These are phyloP conservation scores for Peniophora sp. DNA, from an alignment of 1,284 basidiomycete genomes.

Conservation along the genomic window DNA sequence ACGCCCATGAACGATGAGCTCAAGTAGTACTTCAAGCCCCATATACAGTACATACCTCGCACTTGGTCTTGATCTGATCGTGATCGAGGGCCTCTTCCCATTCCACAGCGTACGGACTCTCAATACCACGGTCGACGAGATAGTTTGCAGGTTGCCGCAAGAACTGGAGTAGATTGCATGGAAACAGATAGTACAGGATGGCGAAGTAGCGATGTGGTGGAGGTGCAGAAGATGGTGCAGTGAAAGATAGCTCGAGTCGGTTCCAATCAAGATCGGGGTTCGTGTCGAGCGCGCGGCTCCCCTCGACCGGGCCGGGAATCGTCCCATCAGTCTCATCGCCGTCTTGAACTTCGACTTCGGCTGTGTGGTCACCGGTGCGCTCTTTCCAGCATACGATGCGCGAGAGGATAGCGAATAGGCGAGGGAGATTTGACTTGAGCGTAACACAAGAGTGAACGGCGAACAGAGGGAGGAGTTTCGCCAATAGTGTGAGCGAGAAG, in stretches of 20 bases:
- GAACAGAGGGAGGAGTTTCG: slow-evolving; percentile 66
- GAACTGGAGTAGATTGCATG: slow-evolving; percentile 75
- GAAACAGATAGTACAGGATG: slow-evolving; percentile 81
- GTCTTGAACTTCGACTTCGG: slow-evolving; percentile 12
- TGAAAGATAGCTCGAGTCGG: slow-evolving; percentile 50
- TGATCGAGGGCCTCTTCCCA: slow-evolving; percentile 69
- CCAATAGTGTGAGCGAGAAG: slow-evolving; percentile 51
- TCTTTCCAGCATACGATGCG: slow-evolving; percentile 67
- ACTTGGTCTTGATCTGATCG: slow-evolving; percentile 59
- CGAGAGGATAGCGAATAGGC: slow-evolving; percentile 56
- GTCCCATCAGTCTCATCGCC: slow-evolving; percentile 15
- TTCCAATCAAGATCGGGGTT: slow-evolving; percentile 56
- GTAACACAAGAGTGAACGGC: slow-evolving; percentile 51
- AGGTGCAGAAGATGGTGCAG: slow-evolving; percentile 42
- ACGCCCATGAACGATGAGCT: slow-evolving; percentile 2
- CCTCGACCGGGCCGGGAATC: slow-evolving; percentile 23
- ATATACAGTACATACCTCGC: slow-evolving; percentile 38
- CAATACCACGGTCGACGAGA: slow-evolving; percentile 38
- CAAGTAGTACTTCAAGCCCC: not conserved
- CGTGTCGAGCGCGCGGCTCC: slow-evolving; percentile 29
- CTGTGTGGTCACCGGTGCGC: slow-evolving; percentile 22
- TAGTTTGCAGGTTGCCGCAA: slow-evolving; percentile 60
- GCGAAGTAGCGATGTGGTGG: slow-evolving; percentile 63
- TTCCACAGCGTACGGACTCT: slow-evolving; percentile 48
- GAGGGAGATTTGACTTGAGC: slow-evolving; percentile 52